Percentiles rank a stretch among this genome's conserved stretches.
These are phyloP conservation scores for Boletus barrowsii DNA, from an alignment of 768 basidiomycete genomes.

Conservation along the genomic window DNA sequence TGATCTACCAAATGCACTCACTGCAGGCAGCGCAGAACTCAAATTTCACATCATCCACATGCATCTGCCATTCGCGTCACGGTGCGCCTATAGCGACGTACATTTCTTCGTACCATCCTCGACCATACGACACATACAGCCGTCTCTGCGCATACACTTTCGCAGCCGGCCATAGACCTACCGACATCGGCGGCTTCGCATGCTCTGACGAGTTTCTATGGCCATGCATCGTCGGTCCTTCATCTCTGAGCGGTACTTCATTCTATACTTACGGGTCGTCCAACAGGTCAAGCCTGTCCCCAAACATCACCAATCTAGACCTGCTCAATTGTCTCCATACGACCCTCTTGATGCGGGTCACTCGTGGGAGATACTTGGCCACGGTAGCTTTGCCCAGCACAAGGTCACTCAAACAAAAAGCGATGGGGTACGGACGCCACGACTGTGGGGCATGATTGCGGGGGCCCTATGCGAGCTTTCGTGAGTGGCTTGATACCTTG, in stretches of 20 bases:
- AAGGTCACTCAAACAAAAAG: slow-evolving; percentile 58
- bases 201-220: slow-evolving; percentile 58
- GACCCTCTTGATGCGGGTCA: slow-evolving; percentile 53
- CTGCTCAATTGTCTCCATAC: slow-evolving; percentile 58
- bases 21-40: slow-evolving; percentile 22
- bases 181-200: too few species aligned
- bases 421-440: too few species aligned
- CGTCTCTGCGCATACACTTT: slow-evolving; percentile 52
- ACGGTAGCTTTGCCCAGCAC: slow-evolving; percentile 53
- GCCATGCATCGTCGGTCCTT: slow-evolving; percentile 49
- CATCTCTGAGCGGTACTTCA: slow-evolving; percentile 22
- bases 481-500: slow-evolving; percentile 44
- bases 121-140: slow-evolving; percentile 52
- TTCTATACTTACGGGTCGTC: slow-evolving; percentile 29
- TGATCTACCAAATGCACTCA: slow-evolving; percentile 4
- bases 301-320: slow-evolving; percentile 57
- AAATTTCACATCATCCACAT: slow-evolving; percentile 41
- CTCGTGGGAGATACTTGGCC: slow-evolving; percentile 59
- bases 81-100: slow-evolving; percentile 50
- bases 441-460: slow-evolving; percentile 63
- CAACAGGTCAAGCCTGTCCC: slow-evolving; percentile 21
- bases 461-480: slow-evolving; percentile 67
- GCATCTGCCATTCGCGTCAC: slow-evolving; percentile 59
- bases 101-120: slow-evolving; percentile 57
- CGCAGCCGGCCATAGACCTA: too few species aligned